A percentile compares a stretch with the other conserved stretches of the same genome.
Conservation (phyloP, 2,329 filamentous ascomycete species). For the Phaeosphaeriaceae sp. region DNA sequence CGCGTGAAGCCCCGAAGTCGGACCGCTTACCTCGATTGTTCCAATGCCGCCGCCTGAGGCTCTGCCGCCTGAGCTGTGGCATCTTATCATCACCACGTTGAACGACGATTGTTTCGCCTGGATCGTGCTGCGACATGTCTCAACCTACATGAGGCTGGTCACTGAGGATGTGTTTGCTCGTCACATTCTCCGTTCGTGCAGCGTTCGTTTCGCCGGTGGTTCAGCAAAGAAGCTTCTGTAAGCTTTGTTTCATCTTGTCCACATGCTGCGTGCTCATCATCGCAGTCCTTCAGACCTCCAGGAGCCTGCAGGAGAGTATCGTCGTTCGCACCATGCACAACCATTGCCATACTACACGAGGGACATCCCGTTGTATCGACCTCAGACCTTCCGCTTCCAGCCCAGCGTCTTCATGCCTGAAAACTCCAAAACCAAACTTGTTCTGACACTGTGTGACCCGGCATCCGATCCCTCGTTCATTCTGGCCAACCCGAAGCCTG, state of each 20-base stretch:
- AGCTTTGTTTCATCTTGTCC: slow-evolving; percentile 15
- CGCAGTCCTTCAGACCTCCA: slow-evolving; percentile 9
- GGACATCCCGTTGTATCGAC: slow-evolving; percentile 3
- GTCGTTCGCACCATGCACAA: background rate
- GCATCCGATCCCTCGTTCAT: slow-evolving; percentile 8
- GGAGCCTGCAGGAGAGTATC: background rate
- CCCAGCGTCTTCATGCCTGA: slow-evolving; percentile 23
- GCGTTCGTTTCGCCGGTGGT: slow-evolving; percentile 24
- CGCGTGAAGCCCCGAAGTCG: slow-evolving; percentile 14
- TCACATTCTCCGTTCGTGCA: slow-evolving; percentile 22
- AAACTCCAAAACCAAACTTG: slow-evolving; percentile 17
- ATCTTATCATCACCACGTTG: slow-evolving; percentile 19
- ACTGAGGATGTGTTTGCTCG: slow-evolving; percentile 26
- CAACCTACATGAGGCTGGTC: slow-evolving; percentile 16
- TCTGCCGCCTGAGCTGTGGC: slow-evolving; percentile 26
- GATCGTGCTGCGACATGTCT: slow-evolving; percentile 28
- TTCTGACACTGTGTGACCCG: slow-evolving; percentile 22
- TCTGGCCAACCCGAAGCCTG: slow-evolving; percentile 11
- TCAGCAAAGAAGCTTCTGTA: slow-evolving; percentile 21
- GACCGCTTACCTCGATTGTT: slow-evolving; percentile 13
- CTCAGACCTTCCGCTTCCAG: slow-evolving; percentile 26
- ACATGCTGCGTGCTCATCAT: slow-evolving; percentile 13
- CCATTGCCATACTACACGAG: background rate
- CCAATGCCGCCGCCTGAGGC: slow-evolving; percentile 12
- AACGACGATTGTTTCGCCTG: slow-evolving; percentile 29